phyloP scores from a whole-genome alignment of 2,329 filamentous ascomycete genomes.

The Sphaerulina vaccinii region DNA sequence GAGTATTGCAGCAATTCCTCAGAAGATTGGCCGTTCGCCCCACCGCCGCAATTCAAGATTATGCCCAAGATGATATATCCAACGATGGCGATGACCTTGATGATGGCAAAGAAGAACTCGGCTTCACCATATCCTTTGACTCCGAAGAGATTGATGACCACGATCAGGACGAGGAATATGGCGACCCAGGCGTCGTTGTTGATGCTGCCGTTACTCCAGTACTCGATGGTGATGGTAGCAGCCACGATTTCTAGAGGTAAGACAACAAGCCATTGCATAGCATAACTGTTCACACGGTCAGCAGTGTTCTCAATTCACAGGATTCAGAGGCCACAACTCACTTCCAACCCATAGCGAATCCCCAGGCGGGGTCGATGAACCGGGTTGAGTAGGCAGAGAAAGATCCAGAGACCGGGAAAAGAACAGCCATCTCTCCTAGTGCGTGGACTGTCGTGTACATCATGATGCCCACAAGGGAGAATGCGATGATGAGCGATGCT shows the following conservation, averaged over 20 bases:
- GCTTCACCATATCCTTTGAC: conserved; percentile 39
- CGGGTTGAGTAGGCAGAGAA: conserved; percentile 38
- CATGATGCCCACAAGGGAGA: conserved; percentile 36
- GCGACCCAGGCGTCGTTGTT: conserved; percentile 36
- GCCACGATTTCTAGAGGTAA: conserved; percentile 38
- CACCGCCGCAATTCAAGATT: conserved; percentile 59
- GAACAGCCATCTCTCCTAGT: conserved; percentile 38
- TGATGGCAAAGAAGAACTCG: conserved; percentile 39
- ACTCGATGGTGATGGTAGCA: conserved; percentile 36
- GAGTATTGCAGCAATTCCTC: conserved; percentile 14
- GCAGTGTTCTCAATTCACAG: neutral
- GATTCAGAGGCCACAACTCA: conserved; percentile 15
- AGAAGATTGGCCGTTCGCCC: conserved; percentile 41
- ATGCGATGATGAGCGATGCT: conserved; percentile 37
- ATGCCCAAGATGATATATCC: conserved; percentile 67
- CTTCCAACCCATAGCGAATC: conserved; percentile 40
- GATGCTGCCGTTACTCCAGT: conserved; percentile 33
- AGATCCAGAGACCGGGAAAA: conserved; percentile 39
- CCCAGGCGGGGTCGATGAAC: conserved; percentile 39
- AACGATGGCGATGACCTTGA: conserved; percentile 48
- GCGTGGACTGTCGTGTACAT: conserved; percentile 38
- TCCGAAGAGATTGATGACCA: conserved; percentile 37
- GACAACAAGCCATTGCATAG: conserved; percentile 37
- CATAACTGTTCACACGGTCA: conserved; percentile 30
- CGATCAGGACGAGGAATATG: conserved; percentile 36